Percentiles rank a stretch among this genome's conserved stretches.
Conservation (phyloP, 2,329 filamentous ascomycete species). For the Penicillium janthinellum region DNA sequence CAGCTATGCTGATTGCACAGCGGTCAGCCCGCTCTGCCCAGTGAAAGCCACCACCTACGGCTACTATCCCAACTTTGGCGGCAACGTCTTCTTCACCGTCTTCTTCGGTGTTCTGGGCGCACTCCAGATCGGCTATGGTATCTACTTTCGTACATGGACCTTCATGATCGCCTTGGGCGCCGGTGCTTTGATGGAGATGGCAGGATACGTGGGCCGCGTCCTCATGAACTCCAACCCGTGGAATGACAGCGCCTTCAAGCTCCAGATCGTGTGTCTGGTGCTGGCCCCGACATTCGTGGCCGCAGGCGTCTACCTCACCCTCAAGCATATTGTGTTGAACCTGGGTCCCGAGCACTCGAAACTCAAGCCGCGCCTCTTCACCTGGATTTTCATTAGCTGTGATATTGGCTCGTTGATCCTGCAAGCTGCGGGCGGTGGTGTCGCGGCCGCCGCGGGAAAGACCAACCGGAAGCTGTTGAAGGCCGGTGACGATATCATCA, state of each 20-base stretch:
- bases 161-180: constrained; percentile 54
- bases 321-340: constrained; percentile 60
- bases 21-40: constrained; percentile 45
- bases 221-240: constrained; percentile 58
- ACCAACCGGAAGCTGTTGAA: constrained; percentile 41
- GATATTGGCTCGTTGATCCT: constrained; percentile 62
- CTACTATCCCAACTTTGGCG: constrained; percentile 55
- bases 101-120: constrained; percentile 55
- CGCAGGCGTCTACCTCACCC: constrained; percentile 58
- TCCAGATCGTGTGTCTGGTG: constrained; percentile 59
- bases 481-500: constrained; percentile 58
- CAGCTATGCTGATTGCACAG: constrained; percentile 33
- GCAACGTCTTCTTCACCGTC: constrained; percentile 55
- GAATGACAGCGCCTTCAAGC: constrained; percentile 51
- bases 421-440: constrained; percentile 60
- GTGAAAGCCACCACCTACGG: constrained; percentile 54
- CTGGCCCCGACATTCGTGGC: constrained; percentile 60
- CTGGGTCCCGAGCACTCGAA: constrained; percentile 55
- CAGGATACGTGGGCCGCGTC: constrained; percentile 60
- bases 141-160: constrained; percentile 58
- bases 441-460: constrained; percentile 55
- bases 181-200: constrained; percentile 54
- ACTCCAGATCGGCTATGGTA: constrained; percentile 52
- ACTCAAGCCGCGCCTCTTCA: constrained; percentile 54
- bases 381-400: constrained; percentile 62